Percentiles rank a stretch among this genome's conserved stretches.
Conservation (phyloP, 768 basidiomycete genomes). For the Kwoniella heveanensis region DNA sequence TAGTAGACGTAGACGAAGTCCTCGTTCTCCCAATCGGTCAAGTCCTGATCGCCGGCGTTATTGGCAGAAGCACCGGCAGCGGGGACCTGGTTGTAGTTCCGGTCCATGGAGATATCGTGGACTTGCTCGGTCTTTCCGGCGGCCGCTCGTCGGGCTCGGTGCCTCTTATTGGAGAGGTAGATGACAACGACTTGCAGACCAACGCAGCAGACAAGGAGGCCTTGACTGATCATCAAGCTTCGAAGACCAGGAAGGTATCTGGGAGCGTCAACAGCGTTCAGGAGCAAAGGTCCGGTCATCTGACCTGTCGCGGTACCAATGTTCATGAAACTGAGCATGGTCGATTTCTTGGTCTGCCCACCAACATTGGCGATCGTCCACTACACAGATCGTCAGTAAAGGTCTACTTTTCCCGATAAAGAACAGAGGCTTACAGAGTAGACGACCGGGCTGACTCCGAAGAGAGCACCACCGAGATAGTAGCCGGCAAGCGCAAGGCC, state of each 20-base stretch:
- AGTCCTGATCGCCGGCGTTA: constrained; percentile 4
- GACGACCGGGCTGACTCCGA: constrained; percentile 50
- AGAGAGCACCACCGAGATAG: constrained; percentile 55
- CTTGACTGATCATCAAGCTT: constrained; percentile 28
- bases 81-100: constrained; percentile 22
- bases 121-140: constrained; percentile 49
- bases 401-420: not conserved
- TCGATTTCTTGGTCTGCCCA: constrained; percentile 50
- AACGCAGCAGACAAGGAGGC: constrained; percentile 33
- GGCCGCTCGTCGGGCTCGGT: constrained; percentile 41
- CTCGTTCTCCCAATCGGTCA: constrained; percentile 22
- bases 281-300: constrained; percentile 49
- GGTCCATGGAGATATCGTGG: constrained; percentile 39
- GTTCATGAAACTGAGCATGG: constrained; percentile 59
- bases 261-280: constrained; percentile 46
- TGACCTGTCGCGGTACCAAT: constrained; percentile 60
- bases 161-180: constrained; percentile 42
- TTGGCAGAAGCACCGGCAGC: constrained; percentile 1
- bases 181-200: constrained; percentile 35
- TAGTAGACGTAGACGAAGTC: constrained; percentile 27
- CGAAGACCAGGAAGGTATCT: constrained; percentile 39
- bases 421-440: constrained; percentile 9
- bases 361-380: constrained; percentile 39
- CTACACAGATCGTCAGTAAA: not conserved
- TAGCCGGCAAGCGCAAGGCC: constrained; percentile 49